phyloP scores from a whole-genome alignment of 768 basidiomycete species.

The Termitomyces sp. region DNA sequence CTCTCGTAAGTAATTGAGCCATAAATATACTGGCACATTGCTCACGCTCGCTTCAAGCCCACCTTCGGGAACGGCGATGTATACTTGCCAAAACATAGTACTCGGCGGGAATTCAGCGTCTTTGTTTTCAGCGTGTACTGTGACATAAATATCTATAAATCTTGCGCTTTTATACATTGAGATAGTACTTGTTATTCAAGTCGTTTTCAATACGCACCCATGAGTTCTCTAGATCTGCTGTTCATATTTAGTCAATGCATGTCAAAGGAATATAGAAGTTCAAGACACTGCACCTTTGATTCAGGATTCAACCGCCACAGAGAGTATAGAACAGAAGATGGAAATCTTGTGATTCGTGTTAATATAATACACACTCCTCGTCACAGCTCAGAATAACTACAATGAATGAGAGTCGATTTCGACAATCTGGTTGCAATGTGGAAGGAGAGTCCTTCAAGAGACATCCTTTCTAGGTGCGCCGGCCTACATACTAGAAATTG shows the following conservation, averaged over 20 bases:
- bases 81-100: constrained; percentile 49
- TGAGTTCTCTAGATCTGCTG: not conserved
- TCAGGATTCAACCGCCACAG: not conserved
- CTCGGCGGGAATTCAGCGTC: constrained; percentile 37
- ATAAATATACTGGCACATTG: not conserved
- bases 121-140: constrained; percentile 35
- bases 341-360: constrained; percentile 19
- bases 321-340: constrained; percentile 23
- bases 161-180: not conserved
- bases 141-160: constrained; percentile 18
- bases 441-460: constrained; percentile 6
- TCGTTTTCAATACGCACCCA: not conserved
- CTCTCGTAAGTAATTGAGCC: constrained; percentile 32
- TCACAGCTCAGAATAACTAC: not conserved
- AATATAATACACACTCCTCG: not conserved
- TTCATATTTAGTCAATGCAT: not conserved
- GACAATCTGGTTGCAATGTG: constrained; percentile 16
- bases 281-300: no score
- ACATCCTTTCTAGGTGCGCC: constrained; percentile 19
- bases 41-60: constrained; percentile 18
- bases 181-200: not conserved
- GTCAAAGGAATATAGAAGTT: not conserved
- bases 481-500: no score
- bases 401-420: not conserved
- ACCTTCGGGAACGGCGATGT: constrained; percentile 38